These are phyloP conservation scores for Vitis hybrid DNA, from an alignment of 177 flowering plant species.

Conservation along the genomic window DNA sequence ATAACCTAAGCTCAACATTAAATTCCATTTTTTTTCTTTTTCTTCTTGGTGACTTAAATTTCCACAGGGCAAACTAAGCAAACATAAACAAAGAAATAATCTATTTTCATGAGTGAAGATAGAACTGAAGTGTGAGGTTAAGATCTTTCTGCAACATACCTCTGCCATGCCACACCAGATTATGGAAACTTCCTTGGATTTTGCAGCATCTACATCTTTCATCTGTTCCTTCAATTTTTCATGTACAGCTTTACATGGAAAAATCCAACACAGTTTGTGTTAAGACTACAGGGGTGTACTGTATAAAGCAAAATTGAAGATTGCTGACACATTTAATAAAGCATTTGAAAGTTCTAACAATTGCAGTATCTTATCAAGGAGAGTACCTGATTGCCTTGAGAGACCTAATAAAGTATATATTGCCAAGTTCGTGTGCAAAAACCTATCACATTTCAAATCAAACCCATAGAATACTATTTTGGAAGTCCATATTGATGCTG, in stretches of 20 bases:
- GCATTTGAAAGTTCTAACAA: too few relatives aligned
- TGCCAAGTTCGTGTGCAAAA: too few relatives aligned
- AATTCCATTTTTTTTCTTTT: too few relatives aligned
- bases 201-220: slow-evolving; percentile 68
- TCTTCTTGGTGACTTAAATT: too few relatives aligned
- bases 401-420: too few relatives aligned
- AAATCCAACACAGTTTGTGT: not conserved
- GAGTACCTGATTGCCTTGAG: too few relatives aligned
- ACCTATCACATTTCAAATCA: too few relatives aligned
- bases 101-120: not conserved
- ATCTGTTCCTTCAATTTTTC: slow-evolving; percentile 62
- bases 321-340: too few relatives aligned
- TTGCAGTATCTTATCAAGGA: too few relatives aligned
- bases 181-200: slow-evolving; percentile 66
- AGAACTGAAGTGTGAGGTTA: not conserved
- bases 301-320: too few relatives aligned
- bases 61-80: not conserved
- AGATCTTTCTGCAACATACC: slow-evolving; percentile 37
- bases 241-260: slow-evolving; percentile 45
- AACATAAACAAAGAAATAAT: not conserved
- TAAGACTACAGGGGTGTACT: not conserved
- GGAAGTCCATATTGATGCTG: too few relatives aligned
- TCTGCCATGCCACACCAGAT: slow-evolving; percentile 91
- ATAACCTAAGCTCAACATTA: not conserved
- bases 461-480: too few relatives aligned